Evolutionary conservation across 2,329 filamentous ascomycete species (phyloP), one percentile per base, ranked within the genome.

Genomic region (Coniochaeta pulveracea): DNA sequence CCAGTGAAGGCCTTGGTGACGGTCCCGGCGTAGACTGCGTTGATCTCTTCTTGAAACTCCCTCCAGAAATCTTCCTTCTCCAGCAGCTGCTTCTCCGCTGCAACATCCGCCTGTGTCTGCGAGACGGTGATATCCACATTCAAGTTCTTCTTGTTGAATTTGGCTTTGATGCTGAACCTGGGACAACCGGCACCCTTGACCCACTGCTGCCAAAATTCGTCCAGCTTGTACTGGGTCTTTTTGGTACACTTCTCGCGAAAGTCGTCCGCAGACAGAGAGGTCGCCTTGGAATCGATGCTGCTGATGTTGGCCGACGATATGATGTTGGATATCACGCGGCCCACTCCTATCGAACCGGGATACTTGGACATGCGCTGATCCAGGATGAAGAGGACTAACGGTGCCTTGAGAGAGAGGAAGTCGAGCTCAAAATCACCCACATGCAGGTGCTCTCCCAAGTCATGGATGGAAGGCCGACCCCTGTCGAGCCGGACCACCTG

Each of bases 81-180:
- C 10, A 93, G 62, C 4, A 56, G 57, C 3, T 53, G 71, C 49
- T 56, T 66, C 50, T 58, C 69, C 23, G 52, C 64, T n/a, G 14
- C 22, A 25, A 33, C 23, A 12, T 33, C 19, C 9, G 58, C 60
- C 50, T 81, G 85, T 1, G 74, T 72, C 55, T 98, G 93, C 33
- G 72, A 73, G 42, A 98, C 84, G 8, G 76, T 80, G 66, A 98
- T 82, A 55, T 96, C 88, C 2, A 98, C 85, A 18, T 89, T 88
- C 4, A 96, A 68, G 46, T 93, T 83, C 62, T 98, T 98, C 63
- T 96, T 96, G 52, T 98, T 98, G 60, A 98, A 98, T 12, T 80
- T 74, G 43, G 94, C 88, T 24, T 77, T 82, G 31, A 93, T 83
- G 31, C 80, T 69, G 45, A 98, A 93, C 26, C 78, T 74, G 0